phyloP scores from a whole-genome alignment of 169 alveolate genomes.

The Amoebophrya sp. region DNA sequence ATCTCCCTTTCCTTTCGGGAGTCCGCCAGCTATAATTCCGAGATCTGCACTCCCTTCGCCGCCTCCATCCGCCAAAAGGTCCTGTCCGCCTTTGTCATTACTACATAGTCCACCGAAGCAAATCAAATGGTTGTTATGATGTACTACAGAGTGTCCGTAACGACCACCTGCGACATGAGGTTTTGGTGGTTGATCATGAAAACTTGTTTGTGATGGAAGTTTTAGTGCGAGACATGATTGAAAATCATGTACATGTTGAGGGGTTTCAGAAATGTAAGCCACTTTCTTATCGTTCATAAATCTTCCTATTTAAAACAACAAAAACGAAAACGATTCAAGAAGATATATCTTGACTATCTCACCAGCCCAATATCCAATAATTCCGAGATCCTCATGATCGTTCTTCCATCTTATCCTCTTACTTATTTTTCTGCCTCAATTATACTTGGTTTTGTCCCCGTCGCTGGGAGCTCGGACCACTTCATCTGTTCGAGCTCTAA shows the following conservation, averaged over 20 bases:
- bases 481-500: not conserved
- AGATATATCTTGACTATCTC: not conserved
- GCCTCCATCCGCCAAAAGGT: not conserved
- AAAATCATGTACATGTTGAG: too few relatives aligned
- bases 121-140: not conserved
- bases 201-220: too few relatives aligned
- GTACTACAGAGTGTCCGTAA: not conserved
- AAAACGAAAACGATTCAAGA: not conserved
- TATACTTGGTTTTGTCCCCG: not conserved
- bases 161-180: too few relatives aligned
- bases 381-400: not conserved
- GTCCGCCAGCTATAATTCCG: not conserved
- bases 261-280: too few relatives aligned
- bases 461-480: constrained; percentile 3
- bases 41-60: not conserved
- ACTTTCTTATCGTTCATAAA: too few relatives aligned
- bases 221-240: too few relatives aligned
- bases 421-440: not conserved
- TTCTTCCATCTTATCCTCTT: not conserved
- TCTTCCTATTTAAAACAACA: too few relatives aligned
- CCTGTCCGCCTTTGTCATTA: not conserved
- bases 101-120: not conserved
- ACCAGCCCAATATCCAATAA: not conserved
- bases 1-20: not conserved
- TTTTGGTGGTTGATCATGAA: too few relatives aligned